Percentiles rank a stretch among this genome's conserved stretches.
Conservation (phyloP, 805 yeast genomes). For the Nakazawaea siamensis region DNA sequence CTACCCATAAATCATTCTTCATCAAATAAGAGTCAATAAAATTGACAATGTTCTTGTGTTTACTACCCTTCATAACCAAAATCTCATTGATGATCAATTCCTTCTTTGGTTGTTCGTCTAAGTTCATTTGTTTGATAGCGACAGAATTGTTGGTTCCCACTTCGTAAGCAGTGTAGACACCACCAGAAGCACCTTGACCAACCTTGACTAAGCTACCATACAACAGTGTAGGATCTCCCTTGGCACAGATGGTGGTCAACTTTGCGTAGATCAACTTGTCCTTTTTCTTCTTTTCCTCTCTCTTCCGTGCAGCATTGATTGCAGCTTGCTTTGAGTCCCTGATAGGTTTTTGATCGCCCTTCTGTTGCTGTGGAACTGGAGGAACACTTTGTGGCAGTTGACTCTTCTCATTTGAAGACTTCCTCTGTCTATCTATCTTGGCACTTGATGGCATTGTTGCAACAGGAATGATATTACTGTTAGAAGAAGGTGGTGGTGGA, state of each 20-base stretch:
- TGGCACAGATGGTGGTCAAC: conserved; percentile 68
- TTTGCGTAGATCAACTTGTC: conserved; percentile 67
- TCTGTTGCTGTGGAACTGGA: conserved; percentile 24
- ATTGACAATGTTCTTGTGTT: conserved; percentile 89
- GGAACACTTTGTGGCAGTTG: conserved; percentile 7
- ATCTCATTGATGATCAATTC: conserved; percentile 93
- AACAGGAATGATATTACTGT: too few species aligned
- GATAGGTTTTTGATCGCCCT: conserved; percentile 14
- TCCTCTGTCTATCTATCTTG: conserved; percentile 1
- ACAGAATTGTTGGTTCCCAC: conserved; percentile 49
- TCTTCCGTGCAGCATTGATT: conserved; percentile 50
- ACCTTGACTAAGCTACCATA: conserved; percentile 71
- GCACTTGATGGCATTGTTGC: too few species aligned
- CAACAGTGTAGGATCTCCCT: conserved; percentile 71
- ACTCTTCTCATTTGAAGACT: background rate
- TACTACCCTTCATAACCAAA: conserved; percentile 87
- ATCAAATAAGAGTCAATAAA: conserved; percentile 79
- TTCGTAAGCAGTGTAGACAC: conserved; percentile 85
- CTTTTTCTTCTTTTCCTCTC: conserved; percentile 69
- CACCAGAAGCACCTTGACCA: conserved; percentile 99
- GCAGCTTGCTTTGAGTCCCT: conserved; percentile 38
- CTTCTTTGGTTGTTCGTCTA: conserved; percentile 91
- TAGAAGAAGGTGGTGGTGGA: conserved; percentile 26
- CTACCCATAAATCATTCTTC: conserved; percentile 85
- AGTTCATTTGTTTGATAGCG: conserved; percentile 94